A percentile compares a stretch with the other conserved stretches of the same genome.
Conservation (phyloP, 345 rosid genomes). For the Camelina hispida region DNA sequence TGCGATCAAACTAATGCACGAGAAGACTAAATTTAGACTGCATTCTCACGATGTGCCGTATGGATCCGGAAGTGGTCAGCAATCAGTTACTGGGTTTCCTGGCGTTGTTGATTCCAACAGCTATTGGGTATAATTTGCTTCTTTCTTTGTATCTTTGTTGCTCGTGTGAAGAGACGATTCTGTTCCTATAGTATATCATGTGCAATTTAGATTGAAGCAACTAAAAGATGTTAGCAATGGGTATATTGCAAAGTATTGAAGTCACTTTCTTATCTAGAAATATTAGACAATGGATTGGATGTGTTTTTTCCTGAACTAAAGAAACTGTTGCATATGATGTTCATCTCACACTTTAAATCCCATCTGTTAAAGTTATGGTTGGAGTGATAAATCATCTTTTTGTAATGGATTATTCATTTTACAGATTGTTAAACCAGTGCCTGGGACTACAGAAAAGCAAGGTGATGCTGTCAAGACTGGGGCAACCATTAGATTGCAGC, state of each 20-base stretch:
- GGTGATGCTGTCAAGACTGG: slow-evolving; percentile 77
- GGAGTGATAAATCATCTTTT: slow-evolving; percentile 2
- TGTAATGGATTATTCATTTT: not conserved
- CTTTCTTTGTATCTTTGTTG: slow-evolving; percentile 1
- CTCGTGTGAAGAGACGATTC: not conserved
- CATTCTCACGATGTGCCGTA: slow-evolving; percentile 99
- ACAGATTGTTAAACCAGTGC: slow-evolving; percentile 80
- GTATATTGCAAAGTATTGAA: not conserved
- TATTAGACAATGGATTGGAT: not conserved
- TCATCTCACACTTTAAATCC: not conserved
- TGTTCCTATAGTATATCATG: not conserved
- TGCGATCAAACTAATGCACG: slow-evolving; percentile 90
- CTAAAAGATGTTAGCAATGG: not conserved
- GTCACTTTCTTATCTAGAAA: not conserved
- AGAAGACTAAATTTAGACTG: slow-evolving; percentile 75
- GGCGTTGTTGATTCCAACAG: slow-evolving; percentile 89
- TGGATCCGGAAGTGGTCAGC: slow-evolving; percentile 99
- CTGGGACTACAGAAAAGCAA: slow-evolving; percentile 67
- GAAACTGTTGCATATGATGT: not conserved
- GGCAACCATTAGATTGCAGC: slow-evolving; percentile 78
- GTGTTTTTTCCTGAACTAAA: not conserved
- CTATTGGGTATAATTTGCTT: slow-evolving; percentile 73
- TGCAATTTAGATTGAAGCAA: not conserved
- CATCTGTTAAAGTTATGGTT: not conserved
- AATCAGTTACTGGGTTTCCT: slow-evolving; percentile 93